phyloP scores from a whole-genome alignment of 1,284 basidiomycete genomes.

The Cystobasidiaceae sp. region DNA sequence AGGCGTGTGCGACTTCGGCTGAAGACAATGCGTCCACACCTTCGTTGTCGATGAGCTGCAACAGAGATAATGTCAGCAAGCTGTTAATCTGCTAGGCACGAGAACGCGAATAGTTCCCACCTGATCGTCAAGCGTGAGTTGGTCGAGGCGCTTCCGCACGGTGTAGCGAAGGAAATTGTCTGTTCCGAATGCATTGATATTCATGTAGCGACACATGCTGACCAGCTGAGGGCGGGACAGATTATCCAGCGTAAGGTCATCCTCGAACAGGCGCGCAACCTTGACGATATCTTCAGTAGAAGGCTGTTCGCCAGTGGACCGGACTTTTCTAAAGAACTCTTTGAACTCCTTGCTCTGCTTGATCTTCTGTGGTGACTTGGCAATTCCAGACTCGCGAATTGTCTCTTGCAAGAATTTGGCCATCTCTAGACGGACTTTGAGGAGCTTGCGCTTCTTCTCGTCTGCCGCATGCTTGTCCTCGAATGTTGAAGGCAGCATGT shows the following conservation, averaged over 20 bases:
- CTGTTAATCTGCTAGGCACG: background rate
- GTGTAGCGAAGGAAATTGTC: constrained; percentile 96
- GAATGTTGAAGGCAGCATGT: constrained; percentile 97
- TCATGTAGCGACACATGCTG: constrained; percentile 96
- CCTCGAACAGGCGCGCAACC: constrained; percentile 94
- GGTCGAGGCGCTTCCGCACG: constrained; percentile 76
- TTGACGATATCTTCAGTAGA: constrained; percentile 82
- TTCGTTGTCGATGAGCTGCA: constrained; percentile 74
- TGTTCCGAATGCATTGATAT: constrained; percentile 95
- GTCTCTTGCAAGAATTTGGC: constrained; percentile 99
- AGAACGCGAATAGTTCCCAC: constrained; percentile 40
- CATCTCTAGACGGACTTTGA: constrained; percentile 94
- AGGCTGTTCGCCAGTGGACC: constrained; percentile 89
- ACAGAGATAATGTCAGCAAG: background rate
- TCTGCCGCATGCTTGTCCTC: constrained; percentile 87
- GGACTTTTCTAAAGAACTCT: constrained; percentile 98
- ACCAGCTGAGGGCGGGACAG: constrained; percentile 93
- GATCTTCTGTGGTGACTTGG: constrained; percentile 76
- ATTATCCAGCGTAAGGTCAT: constrained; percentile 96
- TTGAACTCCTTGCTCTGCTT: constrained; percentile 94
- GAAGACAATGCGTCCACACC: constrained; percentile 86
- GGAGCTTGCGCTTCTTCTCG: constrained; percentile 92
- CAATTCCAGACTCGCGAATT: constrained; percentile 75
- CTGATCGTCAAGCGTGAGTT: constrained; percentile 84
- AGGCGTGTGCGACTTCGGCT: constrained; percentile 83